These are phyloP conservation scores for Solanum piurae DNA, from an alignment of 257 asterid species.

Conservation along the genomic window DNA sequence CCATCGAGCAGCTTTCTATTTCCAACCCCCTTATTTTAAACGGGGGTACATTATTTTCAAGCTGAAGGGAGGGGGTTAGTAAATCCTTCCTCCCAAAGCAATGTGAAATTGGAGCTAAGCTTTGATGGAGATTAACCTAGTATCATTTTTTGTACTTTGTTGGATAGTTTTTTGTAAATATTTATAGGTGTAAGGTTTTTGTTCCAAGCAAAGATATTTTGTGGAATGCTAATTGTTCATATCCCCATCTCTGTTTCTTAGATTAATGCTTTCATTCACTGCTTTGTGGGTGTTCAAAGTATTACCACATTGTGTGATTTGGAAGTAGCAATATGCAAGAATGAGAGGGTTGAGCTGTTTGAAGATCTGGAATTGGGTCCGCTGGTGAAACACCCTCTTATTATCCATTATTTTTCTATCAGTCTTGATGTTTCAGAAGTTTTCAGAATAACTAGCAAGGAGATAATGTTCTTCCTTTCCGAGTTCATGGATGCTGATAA, in stretches of 20 bases:
- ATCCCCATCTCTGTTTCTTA: constrained; percentile 10
- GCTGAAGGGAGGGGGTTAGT: neutral
- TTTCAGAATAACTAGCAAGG: constrained; percentile 55
- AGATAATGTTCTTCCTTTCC: constrained; percentile 50
- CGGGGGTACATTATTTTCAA: neutral
- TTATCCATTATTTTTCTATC: constrained; percentile 56
- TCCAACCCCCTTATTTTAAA: neutral
- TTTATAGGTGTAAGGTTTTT: neutral
- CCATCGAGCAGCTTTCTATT: neutral
- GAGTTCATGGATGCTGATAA: constrained; percentile 43
- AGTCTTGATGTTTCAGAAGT: constrained; percentile 47
- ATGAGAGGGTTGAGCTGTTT: constrained; percentile 60
- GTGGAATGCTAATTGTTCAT: neutral
- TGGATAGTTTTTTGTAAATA: neutral
- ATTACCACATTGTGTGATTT: constrained; percentile 70
- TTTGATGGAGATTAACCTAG: neutral
- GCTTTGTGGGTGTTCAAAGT: constrained; percentile 80
- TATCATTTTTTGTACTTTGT: neutral
- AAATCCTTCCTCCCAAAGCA: neutral
- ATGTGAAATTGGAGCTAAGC: neutral
- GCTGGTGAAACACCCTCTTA: constrained; percentile 70
- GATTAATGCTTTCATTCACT: constrained; percentile 83
- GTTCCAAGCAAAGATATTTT: neutral
- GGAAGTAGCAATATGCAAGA: constrained; percentile 73
- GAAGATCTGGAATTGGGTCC: constrained; percentile 94